Percentiles rank a stretch among this genome's conserved stretches.
Conservation (phyloP, 2,329 filamentous ascomycete species). For the Endoconidiophora polonica region DNA sequence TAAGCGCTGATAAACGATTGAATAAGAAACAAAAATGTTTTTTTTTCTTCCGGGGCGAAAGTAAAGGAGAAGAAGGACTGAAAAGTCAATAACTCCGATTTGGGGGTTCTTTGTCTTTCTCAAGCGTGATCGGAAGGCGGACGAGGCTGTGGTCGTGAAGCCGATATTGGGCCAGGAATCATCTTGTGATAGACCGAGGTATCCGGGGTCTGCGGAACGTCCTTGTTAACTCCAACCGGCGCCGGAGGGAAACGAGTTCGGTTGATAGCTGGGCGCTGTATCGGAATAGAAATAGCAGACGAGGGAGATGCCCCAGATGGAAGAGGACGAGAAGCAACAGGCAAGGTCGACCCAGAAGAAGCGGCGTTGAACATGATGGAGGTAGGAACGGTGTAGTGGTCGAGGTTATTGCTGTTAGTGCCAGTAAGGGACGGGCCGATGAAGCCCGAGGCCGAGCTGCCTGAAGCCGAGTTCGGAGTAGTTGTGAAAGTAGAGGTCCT, state of each 20-base stretch:
- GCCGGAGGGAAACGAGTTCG: too few species aligned
- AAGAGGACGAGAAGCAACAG: neutral
- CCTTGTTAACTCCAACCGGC: too few species aligned
- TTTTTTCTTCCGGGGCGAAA: too few species aligned
- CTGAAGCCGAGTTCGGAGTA: slow-evolving; percentile 3
- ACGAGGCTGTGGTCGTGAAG: neutral
- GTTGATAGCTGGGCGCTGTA: too few species aligned
- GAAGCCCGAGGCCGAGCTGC: slow-evolving; percentile 9
- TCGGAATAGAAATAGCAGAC: neutral
- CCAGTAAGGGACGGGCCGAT: neutral
- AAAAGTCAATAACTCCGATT: too few species aligned
- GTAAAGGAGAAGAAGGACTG: too few species aligned
- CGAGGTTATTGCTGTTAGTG: too few species aligned
- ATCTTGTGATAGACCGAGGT: neutral
- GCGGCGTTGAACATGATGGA: too few species aligned
- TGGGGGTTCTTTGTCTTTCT: neutral
- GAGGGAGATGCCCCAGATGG: neutral
- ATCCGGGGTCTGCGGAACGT: neutral
- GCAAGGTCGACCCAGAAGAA: neutral
- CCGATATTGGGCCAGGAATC: neutral
- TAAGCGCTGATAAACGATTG: slow-evolving; percentile 8
- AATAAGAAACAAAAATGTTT: slow-evolving; percentile 1
- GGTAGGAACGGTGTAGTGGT: too few species aligned
- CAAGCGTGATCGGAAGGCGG: neutral
- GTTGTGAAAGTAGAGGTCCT: slow-evolving; percentile 7